Evolutionary conservation across 2,329 filamentous ascomycete genomes (phyloP), one percentile per base, ranked within the genome.

Genomic region (Fonsecaea pugnacius): DNA sequence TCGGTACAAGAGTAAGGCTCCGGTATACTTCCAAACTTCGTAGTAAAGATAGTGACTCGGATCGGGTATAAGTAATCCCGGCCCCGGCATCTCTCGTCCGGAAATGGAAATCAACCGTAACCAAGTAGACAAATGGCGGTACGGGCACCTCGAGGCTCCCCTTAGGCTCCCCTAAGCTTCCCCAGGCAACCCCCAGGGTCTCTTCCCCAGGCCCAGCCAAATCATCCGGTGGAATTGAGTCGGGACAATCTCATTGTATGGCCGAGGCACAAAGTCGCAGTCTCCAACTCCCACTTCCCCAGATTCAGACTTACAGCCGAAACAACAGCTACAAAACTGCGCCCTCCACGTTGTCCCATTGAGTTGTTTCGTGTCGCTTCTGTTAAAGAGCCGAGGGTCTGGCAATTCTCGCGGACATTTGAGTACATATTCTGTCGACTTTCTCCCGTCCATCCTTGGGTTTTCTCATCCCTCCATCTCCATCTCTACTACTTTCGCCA

Each of bases 251-350:
- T 30, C 2, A 30, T 30, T 30, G 27, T 14, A 35, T 51, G 57
- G 46, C 57, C 57, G 57, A 59, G 57, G 57, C 57, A 59, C 43
- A 58, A 58, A 16, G 10, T 30, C 40, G 43, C n/a, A 21, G 43
- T 48, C 43, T 48, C 43, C 43, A 48, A 27, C 57, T 51, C 57
- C 57, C 51, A 59, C 48, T 59, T 32, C 57, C 43, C 57, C 57
- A 52, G 57, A 59, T 59, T 59, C 57, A 32, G 35, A 48, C 43
- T 27, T 33, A 51, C 43, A 59, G 57, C 57, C 57, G 57, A 59
- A 59, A 59, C 43, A 35, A 16, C 27, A 18, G 32, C 33, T 59
- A 52, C 51, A 54, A 54, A 54, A 54, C 43, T 48, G 43, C 43
- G 43, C 21, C 43, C 18, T 48, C 43, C 43, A 18, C 38, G 3